Percentiles rank a stretch among this genome's conserved stretches.
phyloP scores from a whole-genome alignment of 257 asterid species.

The Pogostemon cablin region DNA sequence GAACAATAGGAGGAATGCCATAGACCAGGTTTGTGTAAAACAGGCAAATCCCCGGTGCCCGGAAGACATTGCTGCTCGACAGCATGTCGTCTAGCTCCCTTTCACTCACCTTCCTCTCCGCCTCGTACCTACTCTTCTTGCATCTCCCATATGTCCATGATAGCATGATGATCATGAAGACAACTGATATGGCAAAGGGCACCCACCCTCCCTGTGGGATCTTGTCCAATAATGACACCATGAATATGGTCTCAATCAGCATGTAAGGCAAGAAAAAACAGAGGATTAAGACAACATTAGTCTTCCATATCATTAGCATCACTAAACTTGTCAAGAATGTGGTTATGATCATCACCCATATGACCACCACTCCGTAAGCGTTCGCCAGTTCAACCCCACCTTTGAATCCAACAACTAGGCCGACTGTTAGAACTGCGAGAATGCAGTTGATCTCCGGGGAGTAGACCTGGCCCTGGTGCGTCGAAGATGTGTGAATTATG shows the following conservation, averaged over 20 bases:
- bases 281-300: slow-evolving; percentile 42
- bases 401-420: slow-evolving; percentile 51
- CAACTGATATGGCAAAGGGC: slow-evolving; percentile 59
- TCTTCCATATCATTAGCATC: slow-evolving; percentile 67
- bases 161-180: slow-evolving; percentile 56
- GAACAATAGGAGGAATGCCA: slow-evolving; percentile 74
- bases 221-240: slow-evolving; percentile 64
- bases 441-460: slow-evolving; percentile 68
- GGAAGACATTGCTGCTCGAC: slow-evolving; percentile 34
- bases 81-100: slow-evolving; percentile 48
- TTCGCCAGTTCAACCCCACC: slow-evolving; percentile 66
- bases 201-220: slow-evolving; percentile 87
- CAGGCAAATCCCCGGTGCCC: slow-evolving; percentile 62
- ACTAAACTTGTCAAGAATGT: slow-evolving; percentile 56
- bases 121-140: slow-evolving; percentile 53
- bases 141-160: slow-evolving; percentile 72
- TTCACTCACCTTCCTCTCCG: slow-evolving; percentile 52
- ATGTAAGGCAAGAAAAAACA: slow-evolving; percentile 58
- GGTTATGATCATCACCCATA: slow-evolving; percentile 80
- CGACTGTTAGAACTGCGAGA: slow-evolving; percentile 49
- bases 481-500: slow-evolving; percentile 62
- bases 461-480: slow-evolving; percentile 69
- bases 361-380: slow-evolving; percentile 76
- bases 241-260: slow-evolving; percentile 57
- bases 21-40: slow-evolving; percentile 59